Evolutionary conservation across 129 eudicot genomes (phyloP).

Genomic region (Pittosporum tobira): DNA sequence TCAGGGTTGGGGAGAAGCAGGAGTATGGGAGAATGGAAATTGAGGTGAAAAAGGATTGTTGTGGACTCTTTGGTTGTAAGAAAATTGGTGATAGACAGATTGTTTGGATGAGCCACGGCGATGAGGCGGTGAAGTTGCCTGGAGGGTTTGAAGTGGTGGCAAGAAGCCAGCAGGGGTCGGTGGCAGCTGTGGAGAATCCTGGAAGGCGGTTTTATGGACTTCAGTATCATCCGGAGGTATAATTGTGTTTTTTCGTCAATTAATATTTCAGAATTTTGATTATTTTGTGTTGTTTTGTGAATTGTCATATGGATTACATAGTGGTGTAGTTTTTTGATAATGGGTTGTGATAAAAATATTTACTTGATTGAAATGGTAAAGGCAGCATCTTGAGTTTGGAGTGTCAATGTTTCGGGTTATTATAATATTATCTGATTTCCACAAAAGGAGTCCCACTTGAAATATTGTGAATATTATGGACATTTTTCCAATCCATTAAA

Average conservation of each 20-base stretch:
- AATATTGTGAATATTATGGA: too few species aligned
- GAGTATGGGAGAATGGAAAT: constrained; percentile 93
- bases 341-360: not conserved
- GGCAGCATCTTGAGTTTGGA: not conserved
- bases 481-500: too few species aligned
- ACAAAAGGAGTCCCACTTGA: too few species aligned
- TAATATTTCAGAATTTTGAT: not conserved
- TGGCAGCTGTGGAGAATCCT: constrained; percentile 63
- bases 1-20: constrained; percentile 67
- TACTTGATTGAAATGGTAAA: not conserved
- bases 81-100: constrained; percentile 59
- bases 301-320: not conserved
- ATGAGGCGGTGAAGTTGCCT: constrained; percentile 71
- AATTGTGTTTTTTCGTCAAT: not conserved
- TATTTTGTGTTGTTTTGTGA: not conserved
- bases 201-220: constrained; percentile 63
- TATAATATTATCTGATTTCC: too few species aligned
- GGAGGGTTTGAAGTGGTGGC: constrained; percentile 80
- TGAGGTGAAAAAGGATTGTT: constrained; percentile 38
- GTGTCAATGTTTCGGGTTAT: too few species aligned
- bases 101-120: constrained; percentile 99
- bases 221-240: constrained; percentile 95
- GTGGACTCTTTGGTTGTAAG: constrained; percentile 49
- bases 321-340: not conserved
- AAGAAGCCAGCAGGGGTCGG: constrained; percentile 59